phyloP scores from a whole-genome alignment of 75 land plant genomes.

The Pseudotsuga menziesii region DNA sequence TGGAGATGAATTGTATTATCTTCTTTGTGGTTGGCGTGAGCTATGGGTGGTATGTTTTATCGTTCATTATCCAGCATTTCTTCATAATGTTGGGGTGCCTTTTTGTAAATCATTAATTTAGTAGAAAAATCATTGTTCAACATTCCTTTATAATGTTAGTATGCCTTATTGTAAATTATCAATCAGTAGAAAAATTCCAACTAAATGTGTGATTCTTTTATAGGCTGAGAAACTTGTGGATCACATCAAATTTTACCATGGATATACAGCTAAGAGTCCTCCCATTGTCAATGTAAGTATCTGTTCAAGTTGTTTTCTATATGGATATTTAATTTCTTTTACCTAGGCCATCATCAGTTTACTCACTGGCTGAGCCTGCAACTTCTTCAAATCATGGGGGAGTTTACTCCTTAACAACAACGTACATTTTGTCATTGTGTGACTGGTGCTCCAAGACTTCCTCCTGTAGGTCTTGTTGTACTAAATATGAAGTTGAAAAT shows the following conservation, averaged over 20 bases:
- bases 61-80: background rate
- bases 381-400: slow-evolving; percentile 98
- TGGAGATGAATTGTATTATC: slow-evolving; percentile 79
- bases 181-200: background rate
- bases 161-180: too few relatives aligned
- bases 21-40: too few relatives aligned
- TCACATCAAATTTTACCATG: slow-evolving; percentile 97
- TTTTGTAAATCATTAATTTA: too few relatives aligned
- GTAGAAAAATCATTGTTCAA: too few relatives aligned
- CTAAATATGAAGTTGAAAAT: slow-evolving; percentile 93
- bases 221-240: slow-evolving; percentile 89
- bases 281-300: slow-evolving; percentile 73
- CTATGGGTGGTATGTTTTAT: too few relatives aligned
- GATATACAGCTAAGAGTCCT: slow-evolving; percentile 88
- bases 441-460: slow-evolving; percentile 77
- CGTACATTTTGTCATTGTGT: slow-evolving; percentile 70
- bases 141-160: too few relatives aligned
- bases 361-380: too few relatives aligned
- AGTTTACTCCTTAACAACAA: slow-evolving; percentile 90
- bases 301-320: too few relatives aligned
- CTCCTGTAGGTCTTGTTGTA: slow-evolving; percentile 91
- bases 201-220: too few relatives aligned
- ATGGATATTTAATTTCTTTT: too few relatives aligned
- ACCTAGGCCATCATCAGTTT: too few relatives aligned
- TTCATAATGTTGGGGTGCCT: too few relatives aligned